Conservation (phyloP, 768 basidiomycete genomes). For the Lepiota brunneoincarnata region DNA sequence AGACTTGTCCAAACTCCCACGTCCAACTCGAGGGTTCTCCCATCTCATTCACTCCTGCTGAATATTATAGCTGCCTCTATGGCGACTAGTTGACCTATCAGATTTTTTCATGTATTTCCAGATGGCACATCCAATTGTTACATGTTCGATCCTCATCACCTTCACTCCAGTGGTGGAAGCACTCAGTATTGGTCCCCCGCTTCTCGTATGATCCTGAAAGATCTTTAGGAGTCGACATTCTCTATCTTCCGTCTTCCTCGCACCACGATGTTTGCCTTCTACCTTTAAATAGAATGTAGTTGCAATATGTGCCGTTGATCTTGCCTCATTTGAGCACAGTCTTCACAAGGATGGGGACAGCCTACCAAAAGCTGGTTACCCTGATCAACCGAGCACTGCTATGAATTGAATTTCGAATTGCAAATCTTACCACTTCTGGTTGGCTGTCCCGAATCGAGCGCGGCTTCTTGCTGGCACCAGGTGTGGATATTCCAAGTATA, state of each 20-base stretch:
- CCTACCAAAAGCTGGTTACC: neutral
- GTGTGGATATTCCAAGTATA: too few relatives aligned
- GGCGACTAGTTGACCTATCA: neutral
- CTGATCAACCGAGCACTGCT: too few relatives aligned
- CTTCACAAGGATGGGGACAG: neutral
- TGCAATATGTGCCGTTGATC: neutral
- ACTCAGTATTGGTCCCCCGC: neutral
- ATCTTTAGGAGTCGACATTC: neutral
- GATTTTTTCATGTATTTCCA: neutral
- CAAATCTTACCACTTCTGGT: too few relatives aligned
- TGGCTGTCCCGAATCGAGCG: too few relatives aligned
- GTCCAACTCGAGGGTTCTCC: constrained; percentile 1
- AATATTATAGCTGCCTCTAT: constrained; percentile 1
- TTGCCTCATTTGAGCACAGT: neutral
- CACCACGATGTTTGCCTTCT: neutral
- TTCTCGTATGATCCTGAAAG: neutral
- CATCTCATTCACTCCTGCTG: neutral
- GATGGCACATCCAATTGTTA: too few relatives aligned
- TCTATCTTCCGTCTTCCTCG: neutral
- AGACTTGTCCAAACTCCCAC: neutral
- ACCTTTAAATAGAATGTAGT: neutral
- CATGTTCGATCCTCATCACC: too few relatives aligned
- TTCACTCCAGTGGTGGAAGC: too few relatives aligned
- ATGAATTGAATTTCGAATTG: too few relatives aligned
- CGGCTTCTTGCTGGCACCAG: too few relatives aligned